Conservation (phyloP, 306 rosid species). For the Oemleria cerasiformis region DNA sequence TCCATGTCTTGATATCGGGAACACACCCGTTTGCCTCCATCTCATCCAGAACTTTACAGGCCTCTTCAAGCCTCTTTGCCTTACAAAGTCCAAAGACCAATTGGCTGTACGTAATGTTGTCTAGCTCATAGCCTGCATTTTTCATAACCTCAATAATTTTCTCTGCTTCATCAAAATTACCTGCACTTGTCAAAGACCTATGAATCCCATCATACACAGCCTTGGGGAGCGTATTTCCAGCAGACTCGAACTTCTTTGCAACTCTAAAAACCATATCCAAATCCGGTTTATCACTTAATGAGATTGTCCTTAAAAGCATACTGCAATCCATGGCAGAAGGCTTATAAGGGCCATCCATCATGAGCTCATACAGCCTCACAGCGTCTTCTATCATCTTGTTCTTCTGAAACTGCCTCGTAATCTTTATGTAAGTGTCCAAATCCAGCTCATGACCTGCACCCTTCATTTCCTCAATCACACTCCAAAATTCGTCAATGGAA, state of each 20-base stretch:
- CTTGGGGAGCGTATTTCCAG: slow-evolving; percentile 56
- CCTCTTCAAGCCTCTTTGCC: slow-evolving; percentile 65
- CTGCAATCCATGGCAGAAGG: slow-evolving; percentile 61
- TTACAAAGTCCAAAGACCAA: slow-evolving; percentile 79
- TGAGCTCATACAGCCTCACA: slow-evolving; percentile 81
- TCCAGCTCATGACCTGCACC: slow-evolving; percentile 57
- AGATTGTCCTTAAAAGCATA: slow-evolving; percentile 45
- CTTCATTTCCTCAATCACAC: slow-evolving; percentile 62
- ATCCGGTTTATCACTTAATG: slow-evolving; percentile 47
- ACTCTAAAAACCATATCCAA: slow-evolving; percentile 61
- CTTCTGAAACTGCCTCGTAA: slow-evolving; percentile 65
- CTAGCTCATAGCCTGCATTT: slow-evolving; percentile 75
- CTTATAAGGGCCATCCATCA: slow-evolving; percentile 82
- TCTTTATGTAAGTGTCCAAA: slow-evolving; percentile 70
- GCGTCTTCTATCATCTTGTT: slow-evolving; percentile 67
- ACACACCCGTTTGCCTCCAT: slow-evolving; percentile 73
- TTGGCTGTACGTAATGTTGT: slow-evolving; percentile 82
- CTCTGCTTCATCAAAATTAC: slow-evolving; percentile 77
- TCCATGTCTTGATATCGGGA: slow-evolving; percentile 91
- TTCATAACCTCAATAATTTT: slow-evolving; percentile 48
- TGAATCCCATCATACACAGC: slow-evolving; percentile 79
- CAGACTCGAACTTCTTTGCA: slow-evolving; percentile 57
- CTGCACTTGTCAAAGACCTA: slow-evolving; percentile 62
- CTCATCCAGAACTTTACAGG: slow-evolving; percentile 62
- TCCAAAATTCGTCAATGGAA: slow-evolving; percentile 69